Conservation (phyloP, 306 rosid genomes). For the Sechiopsis laciniata region DNA sequence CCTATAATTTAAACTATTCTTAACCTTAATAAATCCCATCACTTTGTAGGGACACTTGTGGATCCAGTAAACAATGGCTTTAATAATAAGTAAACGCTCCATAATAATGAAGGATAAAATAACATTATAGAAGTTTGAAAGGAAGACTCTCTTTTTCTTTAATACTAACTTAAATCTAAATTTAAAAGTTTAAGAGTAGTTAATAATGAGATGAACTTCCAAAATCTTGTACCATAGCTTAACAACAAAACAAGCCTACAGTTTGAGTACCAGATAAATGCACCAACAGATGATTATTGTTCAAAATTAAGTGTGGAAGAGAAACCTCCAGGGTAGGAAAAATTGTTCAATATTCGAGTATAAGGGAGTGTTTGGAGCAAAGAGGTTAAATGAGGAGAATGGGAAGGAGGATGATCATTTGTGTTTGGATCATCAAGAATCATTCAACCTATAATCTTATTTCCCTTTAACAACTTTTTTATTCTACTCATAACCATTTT, state of each 20-base stretch:
- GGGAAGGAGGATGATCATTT: too few species aligned
- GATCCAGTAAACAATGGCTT: too few species aligned
- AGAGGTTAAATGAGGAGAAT: too few species aligned
- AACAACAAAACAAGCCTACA: background rate
- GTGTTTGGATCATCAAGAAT: too few species aligned
- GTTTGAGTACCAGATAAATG: background rate
- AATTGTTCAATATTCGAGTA: background rate
- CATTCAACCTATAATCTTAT: too few species aligned
- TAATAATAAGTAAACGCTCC: background rate
- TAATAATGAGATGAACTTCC: background rate
- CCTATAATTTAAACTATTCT: background rate
- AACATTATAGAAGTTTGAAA: background rate
- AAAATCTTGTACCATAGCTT: background rate
- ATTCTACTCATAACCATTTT: too few species aligned
- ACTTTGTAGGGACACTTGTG: background rate
- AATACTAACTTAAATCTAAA: background rate
- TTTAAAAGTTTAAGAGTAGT: background rate
- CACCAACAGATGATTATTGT: background rate
- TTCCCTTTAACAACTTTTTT: too few species aligned
- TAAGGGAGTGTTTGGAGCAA: too few species aligned
- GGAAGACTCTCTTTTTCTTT: background rate
- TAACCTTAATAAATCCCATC: background rate
- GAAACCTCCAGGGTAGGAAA: background rate
- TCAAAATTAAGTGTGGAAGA: constrained; percentile 2
- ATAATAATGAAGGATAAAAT: background rate